Base-by-base conservation (phyloP, 1,284 basidiomycete species). In the Malassezia restricta region DNA sequence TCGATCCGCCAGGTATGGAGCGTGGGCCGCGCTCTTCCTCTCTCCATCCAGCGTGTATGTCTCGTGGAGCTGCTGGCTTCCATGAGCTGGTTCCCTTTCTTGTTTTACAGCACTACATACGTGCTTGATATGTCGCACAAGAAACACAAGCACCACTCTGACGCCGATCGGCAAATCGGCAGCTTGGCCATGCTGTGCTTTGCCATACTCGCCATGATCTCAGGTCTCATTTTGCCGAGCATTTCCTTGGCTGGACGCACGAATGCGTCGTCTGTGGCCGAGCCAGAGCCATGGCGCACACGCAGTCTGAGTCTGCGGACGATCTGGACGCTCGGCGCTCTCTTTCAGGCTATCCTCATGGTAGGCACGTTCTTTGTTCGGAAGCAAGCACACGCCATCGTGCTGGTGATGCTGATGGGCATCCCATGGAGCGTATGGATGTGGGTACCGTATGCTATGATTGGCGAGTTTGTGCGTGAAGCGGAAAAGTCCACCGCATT, bases 61-160 rank as follows among this genome's bases (percentile, higher is more conserved):
- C 86, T 49, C 75, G 79, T 91, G 6, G 87, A 90, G 67, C 69
- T 90, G 11, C 88, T 87, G 73, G 45, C 46, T 15, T 46, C 88
- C 70, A 87, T 89, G 85, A 86, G 86, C 65, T 90, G 87, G 53
- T 67, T 68, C 46, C 65, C 64, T 12, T 59, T 59, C 27, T 54
- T 65, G 14, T 68, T 64, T 49, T 63, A 46, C 57, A 83, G 84
- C 14, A 94, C 90, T 1, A 90, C 87, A 1, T 95, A 90, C 67
- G 80, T 94, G 54, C 84, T 86, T 6, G 87, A 92, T 74, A 79
- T 92, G 24, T 87, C 91, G 1, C 86, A 90, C 66, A 72, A 83
- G 30, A 76, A 79, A 39, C 80, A 82, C 17, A 78, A 87, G 44
- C 78, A 81, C 43, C 76, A 80, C 32, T 42, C 53, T 31, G 66